Evolutionary conservation across 1,284 basidiomycete species (phyloP).

Genomic region (Trametes hirsuta): DNA sequence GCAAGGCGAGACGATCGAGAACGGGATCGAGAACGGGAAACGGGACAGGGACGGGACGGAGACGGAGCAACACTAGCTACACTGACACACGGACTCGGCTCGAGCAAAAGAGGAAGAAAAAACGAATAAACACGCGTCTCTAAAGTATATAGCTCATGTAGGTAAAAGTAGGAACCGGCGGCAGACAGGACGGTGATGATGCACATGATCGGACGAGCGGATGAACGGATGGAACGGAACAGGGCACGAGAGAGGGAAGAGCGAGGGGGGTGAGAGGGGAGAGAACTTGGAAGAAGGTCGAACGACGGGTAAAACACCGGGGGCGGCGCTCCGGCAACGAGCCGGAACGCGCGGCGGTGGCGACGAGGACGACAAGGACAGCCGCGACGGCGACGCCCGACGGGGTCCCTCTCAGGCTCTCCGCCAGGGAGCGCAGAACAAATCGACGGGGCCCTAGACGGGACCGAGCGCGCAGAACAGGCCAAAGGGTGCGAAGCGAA

Average conservation of each 20-base stretch:
- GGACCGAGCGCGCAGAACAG: constrained; percentile 2
- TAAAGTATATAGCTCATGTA: constrained; percentile 20
- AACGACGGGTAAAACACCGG: too few species aligned
- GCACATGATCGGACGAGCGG: not conserved
- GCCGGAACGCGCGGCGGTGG: constrained; percentile 8
- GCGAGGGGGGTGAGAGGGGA: not conserved
- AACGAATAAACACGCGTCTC: constrained; percentile 23
- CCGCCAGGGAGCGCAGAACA: constrained; percentile 14
- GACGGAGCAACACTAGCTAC: constrained; percentile 20
- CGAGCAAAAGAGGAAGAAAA: not conserved
- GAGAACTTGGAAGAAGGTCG: not conserved
- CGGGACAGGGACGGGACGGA: not conserved
- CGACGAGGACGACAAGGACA: not conserved
- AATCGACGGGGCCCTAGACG: constrained; percentile 7
- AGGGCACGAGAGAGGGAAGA: too few species aligned
- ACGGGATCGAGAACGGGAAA: not conserved
- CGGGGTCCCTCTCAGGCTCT: not conserved
- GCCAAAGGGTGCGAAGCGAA: not conserved
- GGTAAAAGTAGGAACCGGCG: not conserved
- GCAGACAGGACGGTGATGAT: not conserved
- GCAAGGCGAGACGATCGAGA: not conserved
- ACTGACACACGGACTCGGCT: not conserved
- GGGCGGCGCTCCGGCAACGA: not conserved
- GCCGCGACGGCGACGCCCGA: not conserved
- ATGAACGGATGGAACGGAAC: constrained; percentile 5